A percentile compares a stretch with the other conserved stretches of the same genome.
These are phyloP conservation scores for Ministeria vibrans DNA, from an alignment of 78 protist genomes.

Conservation along the genomic window DNA sequence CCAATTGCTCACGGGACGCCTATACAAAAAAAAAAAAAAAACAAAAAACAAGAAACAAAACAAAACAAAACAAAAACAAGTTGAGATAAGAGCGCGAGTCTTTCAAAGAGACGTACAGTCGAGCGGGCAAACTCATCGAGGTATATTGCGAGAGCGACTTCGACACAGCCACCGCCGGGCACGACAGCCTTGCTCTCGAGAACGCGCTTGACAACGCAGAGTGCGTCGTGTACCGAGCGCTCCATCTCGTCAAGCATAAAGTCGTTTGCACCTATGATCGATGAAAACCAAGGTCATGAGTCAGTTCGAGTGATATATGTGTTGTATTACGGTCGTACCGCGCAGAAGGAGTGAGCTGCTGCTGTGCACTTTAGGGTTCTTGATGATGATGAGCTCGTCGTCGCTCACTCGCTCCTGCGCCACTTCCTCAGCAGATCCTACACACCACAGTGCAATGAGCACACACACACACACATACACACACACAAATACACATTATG, in stretches of 20 bases:
- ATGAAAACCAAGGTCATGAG: no score
- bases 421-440: constrained; percentile 53
- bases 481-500: no score
- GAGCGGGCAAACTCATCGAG: constrained; percentile 89
- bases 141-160: constrained; percentile 92
- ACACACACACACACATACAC: no score
- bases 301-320: no score
- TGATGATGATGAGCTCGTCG: constrained; percentile 74
- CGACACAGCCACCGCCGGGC: constrained; percentile 96
- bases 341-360: constrained; percentile 87
- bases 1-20: constrained; percentile 94
- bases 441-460: not conserved
- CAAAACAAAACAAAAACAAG: not conserved
- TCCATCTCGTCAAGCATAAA: constrained; percentile 58
- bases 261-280: constrained; percentile 11
- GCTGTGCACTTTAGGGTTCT: constrained; percentile 23
- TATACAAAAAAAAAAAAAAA: not conserved
- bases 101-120: constrained; percentile 23
- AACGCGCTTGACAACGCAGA: constrained; percentile 91
- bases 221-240: constrained; percentile 94
- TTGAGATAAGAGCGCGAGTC: not conserved
- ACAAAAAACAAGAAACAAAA: no score
- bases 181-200: constrained; percentile 85
- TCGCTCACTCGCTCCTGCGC: constrained; percentile 84
- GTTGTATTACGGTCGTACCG: no score